Evolutionary conservation across 78 protist species (phyloP).

Genomic region (Cavenderia fasciculata): DNA sequence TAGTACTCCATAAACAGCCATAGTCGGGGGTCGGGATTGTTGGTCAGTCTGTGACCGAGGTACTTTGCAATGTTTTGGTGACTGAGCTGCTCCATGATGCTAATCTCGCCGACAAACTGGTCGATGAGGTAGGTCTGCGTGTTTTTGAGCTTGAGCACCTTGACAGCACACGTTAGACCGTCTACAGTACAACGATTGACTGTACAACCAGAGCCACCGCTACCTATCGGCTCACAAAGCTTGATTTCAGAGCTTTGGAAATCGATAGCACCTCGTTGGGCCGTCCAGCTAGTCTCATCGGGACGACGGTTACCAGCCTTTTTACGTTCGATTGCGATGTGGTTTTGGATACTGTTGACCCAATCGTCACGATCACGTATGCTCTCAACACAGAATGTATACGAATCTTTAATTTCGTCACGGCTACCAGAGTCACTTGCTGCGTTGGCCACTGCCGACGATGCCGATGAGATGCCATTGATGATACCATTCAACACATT

Average conservation of each 20-base stretch:
- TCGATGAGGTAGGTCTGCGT: constrained; percentile 15
- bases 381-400: constrained; percentile 16
- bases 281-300: background rate
- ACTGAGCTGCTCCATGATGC: constrained; percentile 42
- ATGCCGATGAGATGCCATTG: background rate
- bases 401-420: background rate
- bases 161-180: constrained; percentile 80
- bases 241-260: constrained; percentile 25
- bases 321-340: background rate
- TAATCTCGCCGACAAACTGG: constrained; percentile 58
- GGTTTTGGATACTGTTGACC: constrained; percentile 1
- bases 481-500: background rate
- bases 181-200: constrained; percentile 75
- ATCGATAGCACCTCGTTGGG: constrained; percentile 50
- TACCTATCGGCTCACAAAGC: constrained; percentile 60
- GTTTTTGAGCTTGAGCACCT: constrained; percentile 38
- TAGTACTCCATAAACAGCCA: constrained; percentile 78
- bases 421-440: background rate
- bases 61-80: constrained; percentile 72
- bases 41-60: constrained; percentile 57
- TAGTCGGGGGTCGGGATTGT: constrained; percentile 18
- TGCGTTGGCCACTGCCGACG: background rate
- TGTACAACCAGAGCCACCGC: constrained; percentile 76
- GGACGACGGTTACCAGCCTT: background rate
- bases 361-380: constrained; percentile 55